Conservation (phyloP, 2,329 filamentous ascomycete species). For the Setomelanomma holmii region DNA sequence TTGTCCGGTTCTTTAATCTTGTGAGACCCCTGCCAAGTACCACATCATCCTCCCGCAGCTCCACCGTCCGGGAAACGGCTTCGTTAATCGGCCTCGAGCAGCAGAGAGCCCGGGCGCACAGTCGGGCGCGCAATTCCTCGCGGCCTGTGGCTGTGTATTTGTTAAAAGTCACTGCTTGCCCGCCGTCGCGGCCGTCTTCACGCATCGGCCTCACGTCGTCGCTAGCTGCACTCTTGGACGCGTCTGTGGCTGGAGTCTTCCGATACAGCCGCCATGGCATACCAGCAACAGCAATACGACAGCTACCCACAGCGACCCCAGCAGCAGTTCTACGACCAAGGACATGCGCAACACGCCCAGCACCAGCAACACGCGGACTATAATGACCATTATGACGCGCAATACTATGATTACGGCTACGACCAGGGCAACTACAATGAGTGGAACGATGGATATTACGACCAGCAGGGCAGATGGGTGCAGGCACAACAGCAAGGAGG, state of each 20-base stretch:
- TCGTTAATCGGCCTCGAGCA: slow-evolving; percentile 10
- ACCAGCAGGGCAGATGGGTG: slow-evolving; percentile 40
- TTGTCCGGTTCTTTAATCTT: slow-evolving; percentile 25
- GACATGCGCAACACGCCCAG: slow-evolving; percentile 18
- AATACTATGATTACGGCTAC: slow-evolving; percentile 44
- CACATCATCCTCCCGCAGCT: slow-evolving; percentile 19
- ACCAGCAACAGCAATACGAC: slow-evolving; percentile 49
- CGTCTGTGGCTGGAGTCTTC: slow-evolving; percentile 20
- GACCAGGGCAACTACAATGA: slow-evolving; percentile 43
- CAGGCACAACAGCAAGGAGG: slow-evolving; percentile 32
- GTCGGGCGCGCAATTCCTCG: not conserved
- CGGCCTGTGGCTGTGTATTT: slow-evolving; percentile 1
- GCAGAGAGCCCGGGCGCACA: slow-evolving; percentile 16
- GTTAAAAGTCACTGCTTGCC: slow-evolving; percentile 20
- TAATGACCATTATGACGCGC: slow-evolving; percentile 36
- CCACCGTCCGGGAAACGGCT: slow-evolving; percentile 8
- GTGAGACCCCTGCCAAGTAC: slow-evolving; percentile 29
- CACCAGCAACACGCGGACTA: slow-evolving; percentile 34
- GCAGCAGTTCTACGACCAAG: slow-evolving; percentile 43
- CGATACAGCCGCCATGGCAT: slow-evolving; percentile 46
- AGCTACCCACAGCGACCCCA: slow-evolving; percentile 44
- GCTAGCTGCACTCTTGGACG: slow-evolving; percentile 26
- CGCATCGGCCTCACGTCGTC: slow-evolving; percentile 16
- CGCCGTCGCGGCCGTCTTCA: slow-evolving; percentile 29
- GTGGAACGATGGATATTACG: slow-evolving; percentile 45